Percentiles rank a stretch among this genome's conserved stretches.
Conservation (phyloP, 495 filamentous ascomycete genomes). For the Massariosphaeria phaeospora region DNA sequence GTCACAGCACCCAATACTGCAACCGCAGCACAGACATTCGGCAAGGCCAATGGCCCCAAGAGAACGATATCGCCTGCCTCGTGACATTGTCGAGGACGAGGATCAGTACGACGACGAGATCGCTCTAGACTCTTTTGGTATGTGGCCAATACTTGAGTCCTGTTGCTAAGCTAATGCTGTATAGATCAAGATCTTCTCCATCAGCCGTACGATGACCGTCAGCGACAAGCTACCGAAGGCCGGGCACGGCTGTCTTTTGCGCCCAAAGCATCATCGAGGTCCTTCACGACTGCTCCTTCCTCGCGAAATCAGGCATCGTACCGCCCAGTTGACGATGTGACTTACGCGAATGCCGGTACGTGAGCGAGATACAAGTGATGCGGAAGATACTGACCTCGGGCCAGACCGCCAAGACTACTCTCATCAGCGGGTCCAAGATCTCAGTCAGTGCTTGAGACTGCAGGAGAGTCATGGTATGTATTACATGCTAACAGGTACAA, state of each 20-base stretch:
- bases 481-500: neutral
- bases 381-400: neutral
- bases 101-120: constrained; percentile 31
- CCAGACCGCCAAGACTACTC: neutral
- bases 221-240: constrained; percentile 33
- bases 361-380: neutral
- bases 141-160: neutral
- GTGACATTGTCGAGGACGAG: constrained; percentile 32
- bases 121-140: constrained; percentile 51
- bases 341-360: constrained; percentile 7
- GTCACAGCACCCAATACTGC: neutral
- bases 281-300: neutral
- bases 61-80: constrained; percentile 19
- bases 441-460: neutral
- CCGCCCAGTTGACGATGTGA: too few species aligned
- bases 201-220: constrained; percentile 27
- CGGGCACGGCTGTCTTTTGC: constrained; percentile 32
- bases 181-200: constrained; percentile 35
- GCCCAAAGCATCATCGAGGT: constrained; percentile 9
- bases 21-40: constrained; percentile 1
- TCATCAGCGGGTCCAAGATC: neutral
- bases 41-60: constrained; percentile 1
- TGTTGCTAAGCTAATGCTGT: constrained; percentile 4
- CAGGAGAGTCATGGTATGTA: neutral
- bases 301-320: neutral